Evolutionary conservation across 2,329 filamentous ascomycete species (phyloP).

Genomic region (Gaeumannomyces sp.): DNA sequence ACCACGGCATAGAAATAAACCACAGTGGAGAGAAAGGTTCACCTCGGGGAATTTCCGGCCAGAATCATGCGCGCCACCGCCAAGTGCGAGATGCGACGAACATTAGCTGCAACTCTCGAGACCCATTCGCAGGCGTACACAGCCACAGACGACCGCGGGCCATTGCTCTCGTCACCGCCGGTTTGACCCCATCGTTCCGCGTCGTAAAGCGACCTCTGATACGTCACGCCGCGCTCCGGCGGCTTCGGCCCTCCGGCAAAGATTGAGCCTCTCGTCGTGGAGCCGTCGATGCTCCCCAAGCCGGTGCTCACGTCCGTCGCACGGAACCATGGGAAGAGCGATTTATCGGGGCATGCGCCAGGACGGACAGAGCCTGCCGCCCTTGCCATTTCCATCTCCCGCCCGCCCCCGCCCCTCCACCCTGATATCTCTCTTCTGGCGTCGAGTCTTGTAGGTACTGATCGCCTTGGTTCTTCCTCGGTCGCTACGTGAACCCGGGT

Average conservation of each 20-base stretch:
- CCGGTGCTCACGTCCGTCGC: background rate
- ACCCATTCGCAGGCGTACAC: background rate
- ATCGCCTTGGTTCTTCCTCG: background rate
- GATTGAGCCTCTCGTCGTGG: background rate
- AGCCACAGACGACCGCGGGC: too few species aligned
- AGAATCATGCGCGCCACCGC: background rate
- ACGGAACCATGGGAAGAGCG: background rate
- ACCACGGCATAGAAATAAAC: background rate
- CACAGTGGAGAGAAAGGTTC: too few species aligned
- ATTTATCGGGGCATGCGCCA: background rate
- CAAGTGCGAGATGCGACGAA: background rate
- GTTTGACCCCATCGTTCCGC: background rate
- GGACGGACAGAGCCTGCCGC: background rate
- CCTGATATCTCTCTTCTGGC: background rate
- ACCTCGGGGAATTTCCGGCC: background rate
- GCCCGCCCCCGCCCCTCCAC: background rate
- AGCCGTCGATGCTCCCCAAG: background rate
- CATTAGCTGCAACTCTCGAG: background rate
- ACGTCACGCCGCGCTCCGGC: background rate
- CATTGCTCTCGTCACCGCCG: too few species aligned
- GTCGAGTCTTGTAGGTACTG: background rate
- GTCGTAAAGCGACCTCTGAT: background rate
- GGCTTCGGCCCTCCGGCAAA: background rate
- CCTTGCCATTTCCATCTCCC: background rate
- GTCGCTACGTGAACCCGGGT: too few species aligned